Percentiles rank a stretch among this genome's conserved stretches.
These are phyloP conservation scores for Ephemerocybe angulata DNA, from an alignment of 768 basidiomycete genomes.

Conservation along the genomic window DNA sequence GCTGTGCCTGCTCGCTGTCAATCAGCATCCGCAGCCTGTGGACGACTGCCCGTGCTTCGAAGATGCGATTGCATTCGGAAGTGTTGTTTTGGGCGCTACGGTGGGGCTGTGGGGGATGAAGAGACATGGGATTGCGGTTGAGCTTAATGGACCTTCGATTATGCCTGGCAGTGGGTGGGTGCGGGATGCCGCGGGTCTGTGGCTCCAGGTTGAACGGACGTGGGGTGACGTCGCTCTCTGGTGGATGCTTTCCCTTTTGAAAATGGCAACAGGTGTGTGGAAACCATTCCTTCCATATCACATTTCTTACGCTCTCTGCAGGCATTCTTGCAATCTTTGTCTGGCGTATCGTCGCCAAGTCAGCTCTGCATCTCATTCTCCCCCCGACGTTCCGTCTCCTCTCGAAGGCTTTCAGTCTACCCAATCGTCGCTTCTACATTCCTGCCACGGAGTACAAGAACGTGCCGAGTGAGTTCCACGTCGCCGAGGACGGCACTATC, in stretches of 20 bases:
- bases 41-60: constrained; percentile 99
- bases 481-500: constrained; percentile 32
- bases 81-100: constrained; percentile 73
- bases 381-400: constrained; percentile 83
- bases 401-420: constrained; percentile 64
- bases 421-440: constrained; percentile 83
- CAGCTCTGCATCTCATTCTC: constrained; percentile 63
- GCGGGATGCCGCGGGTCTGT: constrained; percentile 23
- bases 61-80: constrained; percentile 91
- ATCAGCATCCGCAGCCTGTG: constrained; percentile 89
- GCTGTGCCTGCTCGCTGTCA: constrained; percentile 69
- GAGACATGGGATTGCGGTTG: constrained; percentile 37
- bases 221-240: constrained; percentile 41
- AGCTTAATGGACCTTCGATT: constrained; percentile 21
- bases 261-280: constrained; percentile 42
- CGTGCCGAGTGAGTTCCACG: constrained; percentile 54
- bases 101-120: constrained; percentile 64
- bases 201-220: constrained; percentile 33
- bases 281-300: not conserved
- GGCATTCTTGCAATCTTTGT: constrained; percentile 78
- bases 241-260: constrained; percentile 44
- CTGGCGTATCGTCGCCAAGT: constrained; percentile 89
- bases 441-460: constrained; percentile 84
- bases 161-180: constrained; percentile 61
- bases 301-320: constrained; percentile 17